phyloP scores from a whole-genome alignment of 257 asterid species.

The Solanum chiquidenum region DNA sequence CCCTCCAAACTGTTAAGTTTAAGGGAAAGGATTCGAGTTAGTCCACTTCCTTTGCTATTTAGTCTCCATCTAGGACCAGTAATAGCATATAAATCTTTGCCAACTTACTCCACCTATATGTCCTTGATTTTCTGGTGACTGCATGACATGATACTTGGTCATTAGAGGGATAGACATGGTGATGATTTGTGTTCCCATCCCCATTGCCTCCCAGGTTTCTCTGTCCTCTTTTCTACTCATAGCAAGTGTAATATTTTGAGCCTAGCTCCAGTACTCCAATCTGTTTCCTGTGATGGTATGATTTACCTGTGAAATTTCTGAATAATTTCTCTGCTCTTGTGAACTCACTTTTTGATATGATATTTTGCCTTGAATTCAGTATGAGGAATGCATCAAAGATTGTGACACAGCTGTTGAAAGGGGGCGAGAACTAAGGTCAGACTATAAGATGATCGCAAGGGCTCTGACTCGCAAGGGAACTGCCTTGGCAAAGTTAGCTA shows the following conservation, averaged over 20 bases:
- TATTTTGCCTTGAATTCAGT: conserved; percentile 21
- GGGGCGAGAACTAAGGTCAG: conserved; percentile 82
- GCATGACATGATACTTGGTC: background rate
- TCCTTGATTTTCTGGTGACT: background rate
- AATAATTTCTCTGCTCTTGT: background rate
- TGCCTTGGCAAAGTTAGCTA: conserved; percentile 75
- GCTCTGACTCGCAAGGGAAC: conserved; percentile 91
- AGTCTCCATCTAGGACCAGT: background rate
- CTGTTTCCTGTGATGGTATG: background rate
- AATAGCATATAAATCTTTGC: background rate
- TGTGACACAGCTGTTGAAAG: conserved; percentile 95
- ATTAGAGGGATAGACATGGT: background rate
- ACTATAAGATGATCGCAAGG: conserved; percentile 84
- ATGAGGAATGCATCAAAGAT: conserved; percentile 77
- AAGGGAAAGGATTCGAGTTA: background rate
- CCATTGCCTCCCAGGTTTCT: background rate
- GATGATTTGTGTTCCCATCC: background rate
- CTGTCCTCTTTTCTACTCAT: background rate
- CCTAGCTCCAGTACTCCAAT: background rate
- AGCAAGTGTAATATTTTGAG: background rate
- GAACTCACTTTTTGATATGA: background rate
- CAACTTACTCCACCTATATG: background rate
- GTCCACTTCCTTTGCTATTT: background rate
- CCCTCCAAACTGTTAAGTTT: background rate
- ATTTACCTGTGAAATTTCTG: background rate